Evolutionary conservation across 495 filamentous ascomycete species (phyloP).

Genomic region (Hypoxylon fragiforme): DNA sequence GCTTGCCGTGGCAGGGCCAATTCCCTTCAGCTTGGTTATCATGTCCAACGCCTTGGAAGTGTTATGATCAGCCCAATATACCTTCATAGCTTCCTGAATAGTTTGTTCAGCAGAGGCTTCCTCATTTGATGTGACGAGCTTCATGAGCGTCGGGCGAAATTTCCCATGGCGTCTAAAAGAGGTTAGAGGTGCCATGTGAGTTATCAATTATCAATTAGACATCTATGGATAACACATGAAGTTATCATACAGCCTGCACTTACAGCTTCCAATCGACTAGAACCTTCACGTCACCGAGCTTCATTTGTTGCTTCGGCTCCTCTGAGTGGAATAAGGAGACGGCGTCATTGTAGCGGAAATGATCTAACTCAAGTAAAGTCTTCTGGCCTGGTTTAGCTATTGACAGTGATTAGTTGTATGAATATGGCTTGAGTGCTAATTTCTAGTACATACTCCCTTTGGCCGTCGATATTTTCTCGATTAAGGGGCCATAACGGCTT

Average conservation of each 20-base stretch:
- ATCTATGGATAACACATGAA: no score
- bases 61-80: conserved; percentile 50
- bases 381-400: conserved; percentile 48
- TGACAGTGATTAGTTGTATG: conserved; percentile 6
- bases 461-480: conserved; percentile 45
- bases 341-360: conserved; percentile 52
- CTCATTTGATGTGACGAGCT: conserved; percentile 65
- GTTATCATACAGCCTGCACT: no score
- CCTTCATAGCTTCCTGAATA: conserved; percentile 52
- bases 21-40: conserved; percentile 60
- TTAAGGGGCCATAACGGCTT: conserved; percentile 41
- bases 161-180: conserved; percentile 63
- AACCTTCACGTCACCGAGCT: conserved; percentile 47
- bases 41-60: conserved; percentile 51
- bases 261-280: conserved; percentile 83
- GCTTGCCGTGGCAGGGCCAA: conserved; percentile 75
- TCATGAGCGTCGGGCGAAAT: conserved; percentile 68
- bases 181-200: conserved; percentile 5
- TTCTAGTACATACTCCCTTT: conserved; percentile 44
- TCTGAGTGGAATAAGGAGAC: conserved; percentile 42
- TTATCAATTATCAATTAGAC: neutral
- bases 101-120: conserved; percentile 45
- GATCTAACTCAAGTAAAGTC: conserved; percentile 51
- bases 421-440: neutral
- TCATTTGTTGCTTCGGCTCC: conserved; percentile 36